Conservation (phyloP, 2,329 filamentous ascomycete genomes). For the Cladosporium austrohemisphaericum region DNA sequence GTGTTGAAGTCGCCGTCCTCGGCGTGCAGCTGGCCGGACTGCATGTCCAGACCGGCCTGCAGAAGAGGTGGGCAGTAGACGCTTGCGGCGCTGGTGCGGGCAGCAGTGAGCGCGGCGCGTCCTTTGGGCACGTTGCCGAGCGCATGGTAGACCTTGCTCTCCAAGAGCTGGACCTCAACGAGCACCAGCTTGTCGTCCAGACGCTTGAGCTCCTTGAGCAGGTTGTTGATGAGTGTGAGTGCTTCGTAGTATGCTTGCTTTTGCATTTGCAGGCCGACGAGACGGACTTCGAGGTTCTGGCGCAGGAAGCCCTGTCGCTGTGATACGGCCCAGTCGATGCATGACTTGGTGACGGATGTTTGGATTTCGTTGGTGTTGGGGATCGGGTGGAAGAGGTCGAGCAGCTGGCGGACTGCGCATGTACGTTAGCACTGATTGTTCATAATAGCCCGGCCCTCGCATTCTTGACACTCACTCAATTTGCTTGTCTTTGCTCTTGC, state of each 20-base stretch:
- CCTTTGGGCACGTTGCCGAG: slow-evolving; percentile 95
- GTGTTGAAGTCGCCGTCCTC: slow-evolving; percentile 99
- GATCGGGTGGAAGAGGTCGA: slow-evolving; percentile 91
- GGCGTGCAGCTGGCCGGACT: slow-evolving; percentile 97
- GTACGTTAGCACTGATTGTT: background rate
- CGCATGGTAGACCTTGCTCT: slow-evolving; percentile 95
- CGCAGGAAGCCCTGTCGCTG: slow-evolving; percentile 94
- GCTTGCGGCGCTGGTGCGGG: slow-evolving; percentile 89
- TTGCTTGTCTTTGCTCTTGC: slow-evolving; percentile 99
- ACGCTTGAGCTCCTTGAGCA: slow-evolving; percentile 94
- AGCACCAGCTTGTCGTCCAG: slow-evolving; percentile 97
- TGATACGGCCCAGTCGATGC: slow-evolving; percentile 97
- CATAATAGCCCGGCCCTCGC: background rate
- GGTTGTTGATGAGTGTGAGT: slow-evolving; percentile 90
- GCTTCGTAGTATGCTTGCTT: slow-evolving; percentile 98
- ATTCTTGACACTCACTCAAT: slow-evolving; percentile 78
- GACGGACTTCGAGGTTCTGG: slow-evolving; percentile 94
- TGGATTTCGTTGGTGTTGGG: slow-evolving; percentile 93
- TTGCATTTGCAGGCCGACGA: slow-evolving; percentile 91
- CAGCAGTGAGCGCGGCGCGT: slow-evolving; percentile 87
- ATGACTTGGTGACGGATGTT: slow-evolving; percentile 93
- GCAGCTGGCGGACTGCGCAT: slow-evolving; percentile 73
- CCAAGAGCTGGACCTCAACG: slow-evolving; percentile 94
- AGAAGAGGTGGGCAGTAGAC: slow-evolving; percentile 95
- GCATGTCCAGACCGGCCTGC: slow-evolving; percentile 97